phyloP scores from a whole-genome alignment of 2,329 filamentous ascomycete species.

The Alternaria gansuensis region DNA sequence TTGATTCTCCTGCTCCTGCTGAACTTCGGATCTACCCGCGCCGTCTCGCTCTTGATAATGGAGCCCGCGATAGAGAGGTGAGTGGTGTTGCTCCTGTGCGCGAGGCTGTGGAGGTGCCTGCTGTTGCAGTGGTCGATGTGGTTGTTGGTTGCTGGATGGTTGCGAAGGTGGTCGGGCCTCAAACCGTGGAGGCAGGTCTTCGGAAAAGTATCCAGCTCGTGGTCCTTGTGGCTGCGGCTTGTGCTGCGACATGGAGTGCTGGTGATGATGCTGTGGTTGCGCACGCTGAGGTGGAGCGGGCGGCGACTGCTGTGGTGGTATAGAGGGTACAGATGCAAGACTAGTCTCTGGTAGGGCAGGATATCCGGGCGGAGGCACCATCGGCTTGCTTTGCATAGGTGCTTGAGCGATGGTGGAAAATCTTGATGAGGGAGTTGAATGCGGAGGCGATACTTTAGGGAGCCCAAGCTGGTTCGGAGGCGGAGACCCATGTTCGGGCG shows the following conservation, averaged over 20 bases:
- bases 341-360: conserved; percentile 39
- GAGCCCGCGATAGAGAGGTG: conserved; percentile 36
- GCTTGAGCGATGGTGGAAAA: conserved; percentile 49
- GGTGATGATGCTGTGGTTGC: conserved; percentile 42
- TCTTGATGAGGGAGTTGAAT: conserved; percentile 32
- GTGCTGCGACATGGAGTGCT: conserved; percentile 40
- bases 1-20: conserved; percentile 46
- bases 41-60: conserved; percentile 43
- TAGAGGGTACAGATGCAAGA: conserved; percentile 39
- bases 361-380: conserved; percentile 35
- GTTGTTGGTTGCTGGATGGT: conserved; percentile 33
- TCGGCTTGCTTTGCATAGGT: conserved; percentile 40
- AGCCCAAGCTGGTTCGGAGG: conserved; percentile 35
- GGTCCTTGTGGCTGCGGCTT: conserved; percentile 44
- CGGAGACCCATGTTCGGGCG: conserved; percentile 55
- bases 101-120: conserved; percentile 40
- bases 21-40: conserved; percentile 35
- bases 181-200: conserved; percentile 41
- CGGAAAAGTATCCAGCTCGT: conserved; percentile 50
- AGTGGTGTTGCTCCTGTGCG: conserved; percentile 40
- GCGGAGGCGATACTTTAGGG: conserved; percentile 53
- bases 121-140: conserved; percentile 38
- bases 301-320: conserved; percentile 45
- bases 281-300: conserved; percentile 36
- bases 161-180: conserved; percentile 46